Percentiles rank a stretch among this genome's conserved stretches.
These are phyloP conservation scores for Potentilla sterilis DNA, from an alignment of 306 rosid genomes.

Conservation along the genomic window DNA sequence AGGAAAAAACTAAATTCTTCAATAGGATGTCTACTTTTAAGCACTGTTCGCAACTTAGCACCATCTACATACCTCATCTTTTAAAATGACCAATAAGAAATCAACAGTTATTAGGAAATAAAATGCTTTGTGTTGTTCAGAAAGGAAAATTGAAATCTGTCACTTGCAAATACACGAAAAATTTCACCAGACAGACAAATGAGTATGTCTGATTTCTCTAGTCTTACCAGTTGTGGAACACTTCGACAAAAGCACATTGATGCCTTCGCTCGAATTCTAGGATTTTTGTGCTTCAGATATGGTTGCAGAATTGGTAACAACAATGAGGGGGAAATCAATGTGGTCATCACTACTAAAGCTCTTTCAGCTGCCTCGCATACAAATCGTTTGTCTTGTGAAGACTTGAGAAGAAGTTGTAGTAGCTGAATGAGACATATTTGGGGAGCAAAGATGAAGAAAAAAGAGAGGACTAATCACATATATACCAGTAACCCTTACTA, in stretches of 20 bases:
- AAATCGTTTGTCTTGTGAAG: constrained; percentile 97
- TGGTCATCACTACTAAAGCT: constrained; percentile 84
- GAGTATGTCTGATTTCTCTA: constrained; percentile 20
- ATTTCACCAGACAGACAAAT: constrained; percentile 4
- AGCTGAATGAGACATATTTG: constrained; percentile 54
- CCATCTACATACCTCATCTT: not conserved
- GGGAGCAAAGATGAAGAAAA: not conserved
- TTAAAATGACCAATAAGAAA: not conserved
- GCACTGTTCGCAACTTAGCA: not conserved
- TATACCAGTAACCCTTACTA: constrained; percentile 4
- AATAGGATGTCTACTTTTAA: not conserved
- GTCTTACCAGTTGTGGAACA: constrained; percentile 80
- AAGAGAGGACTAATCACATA: constrained; percentile 13
- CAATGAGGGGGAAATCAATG: constrained; percentile 66
- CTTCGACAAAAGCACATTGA: constrained; percentile 82
- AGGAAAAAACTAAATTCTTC: not conserved
- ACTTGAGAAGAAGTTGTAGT: constrained; percentile 91
- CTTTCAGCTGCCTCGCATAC: constrained; percentile 96
- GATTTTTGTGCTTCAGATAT: constrained; percentile 75
- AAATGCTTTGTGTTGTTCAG: not conserved
- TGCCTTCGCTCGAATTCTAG: constrained; percentile 94
- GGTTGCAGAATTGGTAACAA: constrained; percentile 90
- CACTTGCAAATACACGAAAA: not conserved
- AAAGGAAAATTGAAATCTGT: not conserved
- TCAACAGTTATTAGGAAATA: not conserved